phyloP scores from a whole-genome alignment of 83 land plant species.

The Diphasiastrum complanatum region DNA sequence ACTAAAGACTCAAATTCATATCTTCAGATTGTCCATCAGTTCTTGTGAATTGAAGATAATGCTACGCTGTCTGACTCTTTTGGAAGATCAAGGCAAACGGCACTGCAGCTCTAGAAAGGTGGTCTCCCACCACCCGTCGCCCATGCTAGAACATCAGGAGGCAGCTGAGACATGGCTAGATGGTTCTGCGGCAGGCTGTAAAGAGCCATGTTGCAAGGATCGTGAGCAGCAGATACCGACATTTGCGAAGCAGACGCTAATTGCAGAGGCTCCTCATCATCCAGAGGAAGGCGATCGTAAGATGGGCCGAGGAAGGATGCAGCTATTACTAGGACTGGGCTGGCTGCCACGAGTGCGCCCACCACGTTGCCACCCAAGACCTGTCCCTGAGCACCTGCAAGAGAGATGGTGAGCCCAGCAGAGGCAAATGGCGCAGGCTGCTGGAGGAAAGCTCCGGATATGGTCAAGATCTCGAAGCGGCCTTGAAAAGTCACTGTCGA shows the following conservation, averaged over 20 bases:
- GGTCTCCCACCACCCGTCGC: neutral
- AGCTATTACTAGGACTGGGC: slow-evolving; percentile 28
- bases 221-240: neutral
- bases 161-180: neutral
- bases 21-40: too few relatives aligned
- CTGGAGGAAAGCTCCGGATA: slow-evolving; percentile 23
- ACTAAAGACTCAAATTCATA: too few relatives aligned
- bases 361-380: slow-evolving; percentile 32
- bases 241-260: too few relatives aligned
- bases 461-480: slow-evolving; percentile 23
- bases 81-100: too few relatives aligned
- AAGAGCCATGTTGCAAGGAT: neutral
- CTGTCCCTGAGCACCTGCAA: slow-evolving; percentile 31
- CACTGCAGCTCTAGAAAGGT: neutral
- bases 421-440: slow-evolving; percentile 9
- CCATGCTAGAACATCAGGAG: neutral
- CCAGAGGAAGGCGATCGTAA: slow-evolving; percentile 21
- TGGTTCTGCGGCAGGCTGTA: neutral
- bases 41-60: too few relatives aligned
- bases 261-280: slow-evolving; percentile 19
- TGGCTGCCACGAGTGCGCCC: slow-evolving; percentile 23
- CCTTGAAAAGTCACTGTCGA: slow-evolving; percentile 21
- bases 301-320: slow-evolving; percentile 20
- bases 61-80: too few relatives aligned
- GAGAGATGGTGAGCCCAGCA: slow-evolving; percentile 17